These are phyloP conservation scores for Volvariella volvacea DNA, from an alignment of 1,284 basidiomycete genomes.

Conservation along the genomic window DNA sequence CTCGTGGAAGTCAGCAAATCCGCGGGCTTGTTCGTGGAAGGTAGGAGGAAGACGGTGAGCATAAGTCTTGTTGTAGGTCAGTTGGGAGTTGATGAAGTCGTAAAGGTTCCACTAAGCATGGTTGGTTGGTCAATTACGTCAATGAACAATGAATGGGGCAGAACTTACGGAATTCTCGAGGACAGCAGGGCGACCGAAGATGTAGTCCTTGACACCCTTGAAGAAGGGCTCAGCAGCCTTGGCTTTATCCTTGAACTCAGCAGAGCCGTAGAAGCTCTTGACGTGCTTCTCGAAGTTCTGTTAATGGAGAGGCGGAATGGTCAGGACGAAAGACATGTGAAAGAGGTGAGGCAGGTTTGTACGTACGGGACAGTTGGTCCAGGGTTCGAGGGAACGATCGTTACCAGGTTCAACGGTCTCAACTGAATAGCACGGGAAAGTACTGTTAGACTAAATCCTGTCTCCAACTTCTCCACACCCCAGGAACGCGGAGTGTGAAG, in stretches of 20 bases:
- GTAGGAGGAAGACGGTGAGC: conserved; percentile 66
- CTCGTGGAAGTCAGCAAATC: conserved; percentile 75
- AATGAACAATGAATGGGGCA: neutral
- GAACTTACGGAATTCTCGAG: conserved; percentile 64
- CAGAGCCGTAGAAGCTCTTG: conserved; percentile 47
- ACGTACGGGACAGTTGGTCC: conserved; percentile 74
- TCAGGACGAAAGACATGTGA: neutral
- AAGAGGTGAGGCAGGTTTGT: neutral
- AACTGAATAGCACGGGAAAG: conserved; percentile 37
- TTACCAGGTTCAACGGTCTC: conserved; percentile 80
- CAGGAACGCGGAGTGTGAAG: neutral
- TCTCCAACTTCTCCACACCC: conserved; percentile 2
- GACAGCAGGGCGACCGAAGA: conserved; percentile 61
- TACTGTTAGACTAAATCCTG: conserved; percentile 14
- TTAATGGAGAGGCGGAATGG: conserved; percentile 2
- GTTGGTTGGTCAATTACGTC: conserved; percentile 5
- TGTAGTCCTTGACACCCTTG: conserved; percentile 51
- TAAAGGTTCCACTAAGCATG: conserved; percentile 61
- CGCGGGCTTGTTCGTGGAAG: conserved; percentile 61
- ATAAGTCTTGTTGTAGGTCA: conserved; percentile 75
- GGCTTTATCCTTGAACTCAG: conserved; percentile 55
- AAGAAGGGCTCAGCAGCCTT: conserved; percentile 61
- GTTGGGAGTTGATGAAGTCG: conserved; percentile 71
- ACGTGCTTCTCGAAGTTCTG: conserved; percentile 63
- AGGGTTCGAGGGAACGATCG: conserved; percentile 79